These are phyloP conservation scores for Yamadazyma epiphylla DNA, from an alignment of 1,139 yeast species.

Conservation along the genomic window DNA sequence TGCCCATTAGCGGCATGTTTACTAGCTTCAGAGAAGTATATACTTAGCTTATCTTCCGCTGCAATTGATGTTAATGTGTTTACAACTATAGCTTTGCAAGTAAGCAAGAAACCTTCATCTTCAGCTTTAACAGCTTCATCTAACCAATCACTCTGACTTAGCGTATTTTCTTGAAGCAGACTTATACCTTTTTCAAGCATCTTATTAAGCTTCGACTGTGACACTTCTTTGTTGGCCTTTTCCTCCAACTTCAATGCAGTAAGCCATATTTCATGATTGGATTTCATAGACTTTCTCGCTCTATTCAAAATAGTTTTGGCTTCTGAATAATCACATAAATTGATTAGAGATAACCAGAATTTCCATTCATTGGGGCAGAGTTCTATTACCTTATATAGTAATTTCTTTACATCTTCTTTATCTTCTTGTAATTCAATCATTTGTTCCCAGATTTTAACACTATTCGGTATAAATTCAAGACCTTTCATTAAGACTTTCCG, in stretches of 20 bases:
- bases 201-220: conserved; percentile 35
- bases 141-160: conserved; percentile 42
- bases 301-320: conserved; percentile 53
- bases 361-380: conserved; percentile 60
- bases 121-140: conserved; percentile 37
- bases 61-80: conserved; percentile 15
- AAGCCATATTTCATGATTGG: conserved; percentile 63
- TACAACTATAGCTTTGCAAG: conserved; percentile 37
- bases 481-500: conserved; percentile 60
- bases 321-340: conserved; percentile 40
- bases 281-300: conserved; percentile 55
- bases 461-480: conserved; percentile 48
- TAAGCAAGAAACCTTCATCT: conserved; percentile 27
- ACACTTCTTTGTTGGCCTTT: conserved; percentile 27
- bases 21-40: conserved; percentile 41
- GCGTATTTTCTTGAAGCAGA: conserved; percentile 21
- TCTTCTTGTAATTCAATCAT: conserved; percentile 50
- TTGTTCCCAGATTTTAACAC: conserved; percentile 49
- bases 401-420: conserved; percentile 44
- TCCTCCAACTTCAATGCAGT: conserved; percentile 73
- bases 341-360: conserved; percentile 57
- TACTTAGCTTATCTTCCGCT: conserved; percentile 9
- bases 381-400: conserved; percentile 67
- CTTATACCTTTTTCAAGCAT: conserved; percentile 52
- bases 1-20: conserved; percentile 21